Conservation (phyloP, 495 filamentous ascomycete species). For the Daldinia grandis region DNA sequence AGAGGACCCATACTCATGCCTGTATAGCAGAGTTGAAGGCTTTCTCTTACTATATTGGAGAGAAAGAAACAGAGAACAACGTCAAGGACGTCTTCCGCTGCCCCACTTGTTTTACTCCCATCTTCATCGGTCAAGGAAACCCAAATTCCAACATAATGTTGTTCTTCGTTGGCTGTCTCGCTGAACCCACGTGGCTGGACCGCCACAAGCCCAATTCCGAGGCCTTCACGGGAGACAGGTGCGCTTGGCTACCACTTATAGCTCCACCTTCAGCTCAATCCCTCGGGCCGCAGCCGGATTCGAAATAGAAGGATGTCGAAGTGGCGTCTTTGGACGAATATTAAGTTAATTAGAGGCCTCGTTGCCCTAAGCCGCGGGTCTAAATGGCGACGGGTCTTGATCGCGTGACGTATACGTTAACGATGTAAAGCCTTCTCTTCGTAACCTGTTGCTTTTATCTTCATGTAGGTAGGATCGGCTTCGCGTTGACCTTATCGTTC, state of each 20-base stretch:
- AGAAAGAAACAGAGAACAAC: not conserved
- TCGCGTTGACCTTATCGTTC: not conserved
- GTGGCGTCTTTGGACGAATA: not conserved
- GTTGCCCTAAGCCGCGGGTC: not conserved
- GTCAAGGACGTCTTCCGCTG: slow-evolving; percentile 8
- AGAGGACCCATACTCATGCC: not conserved
- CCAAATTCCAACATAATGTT: not conserved
- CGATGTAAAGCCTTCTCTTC: not conserved
- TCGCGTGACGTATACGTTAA: not conserved
- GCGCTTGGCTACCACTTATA: slow-evolving; percentile 7
- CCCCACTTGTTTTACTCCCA: not conserved
- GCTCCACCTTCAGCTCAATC: not conserved
- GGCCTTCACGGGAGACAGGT: not conserved
- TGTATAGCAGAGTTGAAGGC: not conserved
- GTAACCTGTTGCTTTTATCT: not conserved
- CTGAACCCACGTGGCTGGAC: not conserved
- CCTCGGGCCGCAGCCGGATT: not conserved
- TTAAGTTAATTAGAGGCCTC: not conserved
- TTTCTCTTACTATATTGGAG: not conserved
- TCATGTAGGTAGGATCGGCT: not conserved
- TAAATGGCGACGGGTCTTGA: not conserved
- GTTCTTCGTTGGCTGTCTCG: slow-evolving; percentile 20
- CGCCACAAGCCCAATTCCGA: not conserved
- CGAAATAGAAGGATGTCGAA: not conserved
- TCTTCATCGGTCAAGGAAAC: not conserved